These are phyloP conservation scores for Saturnispora gosingensis DNA, from an alignment of 805 yeast species.

Conservation along the genomic window DNA sequence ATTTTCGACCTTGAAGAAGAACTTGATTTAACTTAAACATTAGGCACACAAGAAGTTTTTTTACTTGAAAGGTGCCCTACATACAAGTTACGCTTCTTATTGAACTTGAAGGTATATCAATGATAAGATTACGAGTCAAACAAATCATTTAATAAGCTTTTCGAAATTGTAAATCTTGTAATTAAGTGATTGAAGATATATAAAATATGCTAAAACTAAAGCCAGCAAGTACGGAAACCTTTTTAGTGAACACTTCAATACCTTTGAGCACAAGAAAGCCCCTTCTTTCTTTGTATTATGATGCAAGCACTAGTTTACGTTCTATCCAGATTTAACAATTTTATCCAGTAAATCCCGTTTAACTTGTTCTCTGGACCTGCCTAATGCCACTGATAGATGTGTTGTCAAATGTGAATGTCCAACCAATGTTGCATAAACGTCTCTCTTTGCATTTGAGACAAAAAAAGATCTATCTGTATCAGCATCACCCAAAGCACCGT, in stretches of 20 bases:
- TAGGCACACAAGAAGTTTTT: background rate
- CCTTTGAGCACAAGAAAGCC: background rate
- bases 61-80: background rate
- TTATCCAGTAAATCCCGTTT: conserved; percentile 30
- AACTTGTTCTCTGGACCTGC: conserved; percentile 13
- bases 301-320: background rate
- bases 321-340: conserved; percentile 27
- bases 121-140: no score
- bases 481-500: conserved; percentile 69
- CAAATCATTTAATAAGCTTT: no score
- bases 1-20: background rate
- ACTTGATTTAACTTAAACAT: background rate
- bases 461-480: conserved; percentile 66
- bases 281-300: background rate
- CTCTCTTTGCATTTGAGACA: conserved; percentile 55
- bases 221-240: background rate
- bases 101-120: no score
- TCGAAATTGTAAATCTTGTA: no score
- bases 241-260: no score
- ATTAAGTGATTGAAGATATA: no score
- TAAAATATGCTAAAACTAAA: no score
- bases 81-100: background rate
- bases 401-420: conserved; percentile 48
- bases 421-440: conserved; percentile 52
- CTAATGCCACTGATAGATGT: conserved; percentile 41